These are phyloP conservation scores for Artemisia tridentata DNA, from an alignment of 129 eudicot genomes.

Conservation along the genomic window DNA sequence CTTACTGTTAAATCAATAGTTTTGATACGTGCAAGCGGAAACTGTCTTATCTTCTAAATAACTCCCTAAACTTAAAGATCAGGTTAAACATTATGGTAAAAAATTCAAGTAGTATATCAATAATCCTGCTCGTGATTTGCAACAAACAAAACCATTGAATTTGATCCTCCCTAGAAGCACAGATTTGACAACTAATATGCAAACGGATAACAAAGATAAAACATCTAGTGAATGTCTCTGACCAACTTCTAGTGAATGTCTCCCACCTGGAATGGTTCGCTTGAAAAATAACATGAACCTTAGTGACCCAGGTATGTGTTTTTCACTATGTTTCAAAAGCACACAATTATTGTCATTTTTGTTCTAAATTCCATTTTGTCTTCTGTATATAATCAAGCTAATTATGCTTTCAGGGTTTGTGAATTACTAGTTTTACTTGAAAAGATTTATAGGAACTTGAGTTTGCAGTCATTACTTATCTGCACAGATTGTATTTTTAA, in stretches of 20 bases:
- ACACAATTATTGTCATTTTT: too few relatives aligned
- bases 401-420: too few relatives aligned
- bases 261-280: constrained; percentile 58
- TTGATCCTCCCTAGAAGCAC: constrained; percentile 26
- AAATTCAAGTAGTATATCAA: not conserved
- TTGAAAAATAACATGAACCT: constrained; percentile 37
- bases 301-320: constrained; percentile 45
- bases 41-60: too few relatives aligned
- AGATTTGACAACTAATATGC: not conserved
- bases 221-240: constrained; percentile 27
- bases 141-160: constrained; percentile 38
- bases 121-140: not conserved
- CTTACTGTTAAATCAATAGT: not conserved
- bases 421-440: too few relatives aligned
- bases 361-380: too few relatives aligned
- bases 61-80: not conserved
- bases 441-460: not conserved
- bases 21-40: not conserved
- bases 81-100: not conserved
- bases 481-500: not conserved
- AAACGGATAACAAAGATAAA: constrained; percentile 17
- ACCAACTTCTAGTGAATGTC: constrained; percentile 22
- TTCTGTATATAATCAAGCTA: not conserved
- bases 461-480: not conserved
- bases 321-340: too few relatives aligned